Evolutionary conservation across 2,329 filamentous ascomycete species (phyloP).

Genomic region (Dothistroma pini): DNA sequence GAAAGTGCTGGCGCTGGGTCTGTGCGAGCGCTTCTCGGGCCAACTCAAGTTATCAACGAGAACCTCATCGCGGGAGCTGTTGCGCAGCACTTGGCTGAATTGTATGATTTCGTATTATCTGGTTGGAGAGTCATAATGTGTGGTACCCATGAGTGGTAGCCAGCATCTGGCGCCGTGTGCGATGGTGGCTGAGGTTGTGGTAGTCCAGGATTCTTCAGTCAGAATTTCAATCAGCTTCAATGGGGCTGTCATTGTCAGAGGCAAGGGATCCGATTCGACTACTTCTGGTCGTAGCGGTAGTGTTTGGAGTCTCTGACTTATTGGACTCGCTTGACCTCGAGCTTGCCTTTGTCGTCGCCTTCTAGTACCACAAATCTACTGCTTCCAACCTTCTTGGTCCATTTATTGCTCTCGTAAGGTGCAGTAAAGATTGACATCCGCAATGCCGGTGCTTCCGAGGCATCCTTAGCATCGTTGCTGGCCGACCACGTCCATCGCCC

Average conservation of each 20-base stretch:
- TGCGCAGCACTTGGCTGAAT: slow-evolving; percentile 46
- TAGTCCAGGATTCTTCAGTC: too few relatives aligned
- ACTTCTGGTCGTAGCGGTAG: too few relatives aligned
- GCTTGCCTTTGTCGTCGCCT: slow-evolving; percentile 40
- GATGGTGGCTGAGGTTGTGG: too few relatives aligned
- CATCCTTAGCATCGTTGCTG: slow-evolving; percentile 23
- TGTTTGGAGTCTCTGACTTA: too few relatives aligned
- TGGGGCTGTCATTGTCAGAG: too few relatives aligned
- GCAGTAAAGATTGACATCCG: slow-evolving; percentile 74
- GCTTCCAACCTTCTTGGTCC: slow-evolving; percentile 67
- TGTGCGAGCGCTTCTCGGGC: slow-evolving; percentile 53
- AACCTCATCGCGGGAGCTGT: slow-evolving; percentile 44
- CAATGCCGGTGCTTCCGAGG: slow-evolving; percentile 49
- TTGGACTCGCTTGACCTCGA: slow-evolving; percentile 48
- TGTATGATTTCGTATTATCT: slow-evolving; percentile 47
- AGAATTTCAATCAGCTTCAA: too few relatives aligned
- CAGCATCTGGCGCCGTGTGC: too few relatives aligned
- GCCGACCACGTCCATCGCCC: slow-evolving; percentile 80
- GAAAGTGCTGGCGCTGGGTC: slow-evolving; percentile 54
- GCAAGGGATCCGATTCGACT: too few relatives aligned
- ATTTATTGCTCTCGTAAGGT: slow-evolving; percentile 68
- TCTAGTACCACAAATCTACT: slow-evolving; percentile 29
- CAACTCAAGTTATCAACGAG: slow-evolving; percentile 46
- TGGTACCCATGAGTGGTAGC: too few relatives aligned
- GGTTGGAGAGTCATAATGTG: slow-evolving; percentile 23